A percentile compares a stretch with the other conserved stretches of the same genome.
Evolutionary conservation across 2,329 filamentous ascomycete genomes (phyloP).

Genomic region (Lojkania enalia): DNA sequence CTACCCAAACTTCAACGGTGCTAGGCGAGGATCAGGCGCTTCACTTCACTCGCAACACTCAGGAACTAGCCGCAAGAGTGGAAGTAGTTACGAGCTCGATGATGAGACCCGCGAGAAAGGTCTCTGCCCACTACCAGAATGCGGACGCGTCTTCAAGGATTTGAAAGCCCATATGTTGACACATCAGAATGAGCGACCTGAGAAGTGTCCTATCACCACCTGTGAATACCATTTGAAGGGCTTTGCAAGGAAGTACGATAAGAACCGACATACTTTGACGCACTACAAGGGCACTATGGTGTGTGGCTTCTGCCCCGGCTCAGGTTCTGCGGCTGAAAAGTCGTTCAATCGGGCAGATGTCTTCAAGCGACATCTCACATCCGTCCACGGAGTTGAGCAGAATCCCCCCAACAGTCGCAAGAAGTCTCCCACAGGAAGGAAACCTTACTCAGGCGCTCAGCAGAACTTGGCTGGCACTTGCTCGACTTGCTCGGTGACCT

Average conservation of each 20-base stretch:
- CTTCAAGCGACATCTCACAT: constrained; percentile 91
- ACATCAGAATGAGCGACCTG: constrained; percentile 85
- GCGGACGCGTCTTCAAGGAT: constrained; percentile 85
- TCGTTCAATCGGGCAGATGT: constrained; percentile 95
- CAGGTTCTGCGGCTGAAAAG: constrained; percentile 87
- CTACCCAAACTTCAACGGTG: constrained; percentile 51
- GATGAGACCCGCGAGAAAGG: constrained; percentile 65
- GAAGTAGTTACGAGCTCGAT: constrained; percentile 44
- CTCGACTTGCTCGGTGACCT: constrained; percentile 85
- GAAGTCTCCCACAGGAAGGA: constrained; percentile 64
- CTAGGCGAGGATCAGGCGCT: constrained; percentile 68
- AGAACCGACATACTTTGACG: constrained; percentile 90
- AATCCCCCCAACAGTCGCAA: constrained; percentile 89
- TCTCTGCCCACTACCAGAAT: constrained; percentile 80
- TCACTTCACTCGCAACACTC: constrained; percentile 70
- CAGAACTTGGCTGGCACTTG: constrained; percentile 80
- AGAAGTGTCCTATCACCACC: constrained; percentile 90
- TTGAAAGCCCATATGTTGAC: constrained; percentile 94
- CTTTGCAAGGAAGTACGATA: constrained; percentile 94
- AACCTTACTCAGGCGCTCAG: constrained; percentile 69
- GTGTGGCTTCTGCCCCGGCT: constrained; percentile 89
- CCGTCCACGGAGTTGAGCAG: constrained; percentile 90
- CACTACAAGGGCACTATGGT: constrained; percentile 99
- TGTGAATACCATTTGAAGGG: constrained; percentile 93
- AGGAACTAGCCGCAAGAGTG: constrained; percentile 58